Conservation (phyloP, 2,329 filamentous ascomycete species). For the Magnaporthiopsis poae region DNA sequence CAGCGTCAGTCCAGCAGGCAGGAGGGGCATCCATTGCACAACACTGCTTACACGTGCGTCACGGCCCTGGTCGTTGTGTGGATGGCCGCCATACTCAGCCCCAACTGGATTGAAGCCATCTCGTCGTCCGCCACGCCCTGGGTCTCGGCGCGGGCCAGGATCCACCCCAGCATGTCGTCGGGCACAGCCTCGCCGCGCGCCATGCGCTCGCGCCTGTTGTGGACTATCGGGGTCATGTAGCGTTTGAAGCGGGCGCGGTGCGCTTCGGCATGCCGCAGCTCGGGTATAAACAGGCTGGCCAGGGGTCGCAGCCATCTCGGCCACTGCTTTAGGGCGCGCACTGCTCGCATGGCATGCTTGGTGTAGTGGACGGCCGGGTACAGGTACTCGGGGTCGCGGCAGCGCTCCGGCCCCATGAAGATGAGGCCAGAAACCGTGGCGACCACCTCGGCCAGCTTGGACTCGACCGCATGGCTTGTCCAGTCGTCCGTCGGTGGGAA, state of each 20-base stretch:
- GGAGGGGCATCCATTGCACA: background rate
- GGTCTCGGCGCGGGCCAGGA: constrained; percentile 16
- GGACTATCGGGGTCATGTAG: constrained; percentile 1
- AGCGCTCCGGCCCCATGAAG: constrained; percentile 37
- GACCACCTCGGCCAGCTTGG: constrained; percentile 32
- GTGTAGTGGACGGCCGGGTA: constrained; percentile 36
- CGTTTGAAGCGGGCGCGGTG: constrained; percentile 3
- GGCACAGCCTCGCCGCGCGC: constrained; percentile 1
- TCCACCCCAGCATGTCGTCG: constrained; percentile 7
- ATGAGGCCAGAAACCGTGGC: constrained; percentile 34
- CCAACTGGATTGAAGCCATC: constrained; percentile 26
- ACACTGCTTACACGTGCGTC: constrained; percentile 1
- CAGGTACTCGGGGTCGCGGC: constrained; percentile 33
- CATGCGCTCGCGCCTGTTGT: constrained; percentile 2
- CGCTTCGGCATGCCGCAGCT: constrained; percentile 6
- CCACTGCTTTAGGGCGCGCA: constrained; percentile 1
- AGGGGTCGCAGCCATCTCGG: constrained; percentile 3
- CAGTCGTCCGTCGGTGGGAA: constrained; percentile 29
- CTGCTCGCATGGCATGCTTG: constrained; percentile 11
- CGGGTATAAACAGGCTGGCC: constrained; percentile 6
- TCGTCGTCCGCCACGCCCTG: constrained; percentile 1
- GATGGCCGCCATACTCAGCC: constrained; percentile 38
- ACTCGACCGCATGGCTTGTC: constrained; percentile 30
- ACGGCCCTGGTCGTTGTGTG: constrained; percentile 37
- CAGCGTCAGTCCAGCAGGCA: background rate